Conservation (phyloP, 2,329 filamentous ascomycete species). For the Apiospora arundinis region DNA sequence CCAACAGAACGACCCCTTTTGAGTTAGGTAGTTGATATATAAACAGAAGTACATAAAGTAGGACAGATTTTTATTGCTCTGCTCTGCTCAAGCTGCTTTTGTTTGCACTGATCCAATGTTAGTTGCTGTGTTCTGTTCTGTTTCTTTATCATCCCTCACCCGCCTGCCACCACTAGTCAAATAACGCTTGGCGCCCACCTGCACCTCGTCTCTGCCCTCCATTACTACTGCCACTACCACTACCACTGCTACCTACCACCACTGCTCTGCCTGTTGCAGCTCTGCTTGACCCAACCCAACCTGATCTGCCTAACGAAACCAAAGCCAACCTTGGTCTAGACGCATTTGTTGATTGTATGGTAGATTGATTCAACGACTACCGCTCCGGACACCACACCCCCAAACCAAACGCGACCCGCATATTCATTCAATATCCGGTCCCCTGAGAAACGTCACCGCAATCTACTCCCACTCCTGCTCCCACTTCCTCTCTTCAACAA, state of each 20-base stretch:
- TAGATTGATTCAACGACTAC: constrained; percentile 4
- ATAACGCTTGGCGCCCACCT: constrained; percentile 2
- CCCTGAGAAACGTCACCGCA: constrained; percentile 19
- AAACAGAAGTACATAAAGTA: constrained; percentile 5
- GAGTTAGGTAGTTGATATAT: neutral
- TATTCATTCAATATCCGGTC: constrained; percentile 20
- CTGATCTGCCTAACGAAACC: neutral
- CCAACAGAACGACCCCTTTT: neutral
- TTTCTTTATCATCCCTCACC: constrained; percentile 12
- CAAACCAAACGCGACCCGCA: constrained; percentile 13
- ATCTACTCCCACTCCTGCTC: constrained; percentile 11
- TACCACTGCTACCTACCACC: neutral
- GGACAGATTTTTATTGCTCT: neutral
- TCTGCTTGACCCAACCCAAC: neutral
- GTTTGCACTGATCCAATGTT: neutral
- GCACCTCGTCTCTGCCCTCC: neutral
- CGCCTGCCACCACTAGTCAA: constrained; percentile 8
- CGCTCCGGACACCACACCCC: constrained; percentile 14
- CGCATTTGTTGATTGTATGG: constrained; percentile 16
- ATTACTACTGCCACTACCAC: neutral
- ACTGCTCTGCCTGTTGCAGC: neutral
- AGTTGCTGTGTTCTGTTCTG: constrained; percentile 1
- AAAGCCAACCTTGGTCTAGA: neutral
- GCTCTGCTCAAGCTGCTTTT: neutral
- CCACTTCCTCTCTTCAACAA: constrained; percentile 17